Conservation (phyloP, 345 rosid genomes). For the Reutealis trisperma region DNA sequence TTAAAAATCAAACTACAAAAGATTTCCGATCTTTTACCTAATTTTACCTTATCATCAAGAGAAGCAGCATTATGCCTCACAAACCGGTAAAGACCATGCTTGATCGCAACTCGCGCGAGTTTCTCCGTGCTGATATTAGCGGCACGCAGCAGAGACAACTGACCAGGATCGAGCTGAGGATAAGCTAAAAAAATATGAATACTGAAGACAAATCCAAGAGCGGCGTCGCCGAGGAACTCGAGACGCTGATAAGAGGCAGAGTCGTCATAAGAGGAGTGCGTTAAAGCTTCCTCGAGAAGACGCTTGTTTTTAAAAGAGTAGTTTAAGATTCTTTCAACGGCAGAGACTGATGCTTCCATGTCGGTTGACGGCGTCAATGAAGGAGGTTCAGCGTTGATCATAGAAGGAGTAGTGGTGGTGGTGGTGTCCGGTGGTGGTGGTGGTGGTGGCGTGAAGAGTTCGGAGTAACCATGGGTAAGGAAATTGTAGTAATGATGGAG, state of each 20-base stretch:
- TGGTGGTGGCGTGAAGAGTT: background rate
- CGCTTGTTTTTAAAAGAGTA: slow-evolving; percentile 48
- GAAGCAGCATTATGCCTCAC: slow-evolving; percentile 45
- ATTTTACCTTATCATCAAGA: slow-evolving; percentile 54
- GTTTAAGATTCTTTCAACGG: slow-evolving; percentile 55
- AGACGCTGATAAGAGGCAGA: slow-evolving; percentile 61
- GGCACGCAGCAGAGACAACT: slow-evolving; percentile 55
- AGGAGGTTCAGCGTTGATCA: background rate
- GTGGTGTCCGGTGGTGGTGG: background rate
- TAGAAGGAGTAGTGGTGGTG: background rate
- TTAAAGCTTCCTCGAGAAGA: slow-evolving; percentile 64
- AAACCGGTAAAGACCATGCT: slow-evolving; percentile 44
- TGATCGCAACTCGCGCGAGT: slow-evolving; percentile 72
- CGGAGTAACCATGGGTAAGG: background rate
- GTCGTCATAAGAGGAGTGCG: slow-evolving; percentile 56
- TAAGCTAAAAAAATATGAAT: slow-evolving; percentile 50
- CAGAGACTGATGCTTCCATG: slow-evolving; percentile 39
- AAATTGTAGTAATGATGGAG: background rate
- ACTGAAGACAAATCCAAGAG: slow-evolving; percentile 47
- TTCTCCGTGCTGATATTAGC: slow-evolving; percentile 79
- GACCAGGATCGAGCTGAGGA: slow-evolving; percentile 56
- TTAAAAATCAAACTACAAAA: background rate
- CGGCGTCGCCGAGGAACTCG: slow-evolving; percentile 83
- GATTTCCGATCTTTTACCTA: background rate
- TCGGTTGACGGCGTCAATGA: background rate